Evolutionary conservation across 2,329 filamentous ascomycete genomes (phyloP).

Genomic region (Periconia sp.): DNA sequence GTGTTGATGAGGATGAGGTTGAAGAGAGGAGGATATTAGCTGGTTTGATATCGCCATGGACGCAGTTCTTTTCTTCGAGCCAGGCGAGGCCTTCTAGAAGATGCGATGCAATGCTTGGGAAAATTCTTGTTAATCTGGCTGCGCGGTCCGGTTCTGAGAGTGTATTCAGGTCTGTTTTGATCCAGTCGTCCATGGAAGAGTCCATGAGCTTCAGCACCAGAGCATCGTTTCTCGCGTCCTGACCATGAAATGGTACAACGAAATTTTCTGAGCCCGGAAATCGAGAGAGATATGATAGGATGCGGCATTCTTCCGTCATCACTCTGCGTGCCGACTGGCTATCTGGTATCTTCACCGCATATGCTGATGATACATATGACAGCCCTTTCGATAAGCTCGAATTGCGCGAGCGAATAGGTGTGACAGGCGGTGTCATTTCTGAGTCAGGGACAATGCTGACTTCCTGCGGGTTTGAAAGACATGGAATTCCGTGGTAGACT

Average conservation of each 20-base stretch:
- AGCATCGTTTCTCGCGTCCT: slow-evolving; percentile 34
- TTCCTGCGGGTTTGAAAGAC: slow-evolving; percentile 14
- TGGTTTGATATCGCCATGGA: slow-evolving; percentile 56
- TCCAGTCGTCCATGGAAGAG: slow-evolving; percentile 39
- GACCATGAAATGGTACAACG: slow-evolving; percentile 42
- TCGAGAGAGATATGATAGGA: slow-evolving; percentile 40
- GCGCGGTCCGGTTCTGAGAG: slow-evolving; percentile 37
- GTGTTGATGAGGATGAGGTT: slow-evolving; percentile 6
- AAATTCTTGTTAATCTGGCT: slow-evolving; percentile 42
- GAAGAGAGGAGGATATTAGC: slow-evolving; percentile 51
- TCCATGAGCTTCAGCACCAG: slow-evolving; percentile 43
- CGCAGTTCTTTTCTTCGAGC: slow-evolving; percentile 47
- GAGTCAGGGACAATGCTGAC: slow-evolving; percentile 9
- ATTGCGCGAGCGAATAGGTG: slow-evolving; percentile 29
- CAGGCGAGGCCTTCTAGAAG: slow-evolving; percentile 51
- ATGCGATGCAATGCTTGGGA: slow-evolving; percentile 48
- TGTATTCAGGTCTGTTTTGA: slow-evolving; percentile 33
- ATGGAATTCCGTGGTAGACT: slow-evolving; percentile 41
- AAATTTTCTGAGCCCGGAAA: slow-evolving; percentile 27
- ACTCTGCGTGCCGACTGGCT: slow-evolving; percentile 37
- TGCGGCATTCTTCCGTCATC: slow-evolving; percentile 36
- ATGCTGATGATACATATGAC: slow-evolving; percentile 23
- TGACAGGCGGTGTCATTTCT: slow-evolving; percentile 33
- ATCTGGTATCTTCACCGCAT: slow-evolving; percentile 44
- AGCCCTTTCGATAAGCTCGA: slow-evolving; percentile 17